Percentiles rank a stretch among this genome's conserved stretches.
These are phyloP conservation scores for Tulasnella sp. DNA, from an alignment of 768 basidiomycete genomes.

Conservation along the genomic window DNA sequence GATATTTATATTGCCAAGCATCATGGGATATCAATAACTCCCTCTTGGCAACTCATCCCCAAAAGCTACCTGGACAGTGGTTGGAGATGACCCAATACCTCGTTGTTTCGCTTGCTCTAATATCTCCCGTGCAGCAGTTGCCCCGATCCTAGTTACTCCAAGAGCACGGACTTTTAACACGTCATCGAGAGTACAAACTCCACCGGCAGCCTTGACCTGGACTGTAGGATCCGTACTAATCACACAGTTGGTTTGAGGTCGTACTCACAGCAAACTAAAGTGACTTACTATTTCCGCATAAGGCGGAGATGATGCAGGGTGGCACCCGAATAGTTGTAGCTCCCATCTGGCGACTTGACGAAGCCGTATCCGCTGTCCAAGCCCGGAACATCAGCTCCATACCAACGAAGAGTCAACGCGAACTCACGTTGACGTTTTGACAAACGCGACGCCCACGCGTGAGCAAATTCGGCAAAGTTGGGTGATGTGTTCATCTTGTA, in stretches of 20 bases:
- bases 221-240: slow-evolving; percentile 6
- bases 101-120: slow-evolving; percentile 17
- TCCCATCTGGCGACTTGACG: slow-evolving; percentile 18
- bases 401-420: neutral
- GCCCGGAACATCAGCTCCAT: neutral
- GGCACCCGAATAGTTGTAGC: slow-evolving; percentile 18
- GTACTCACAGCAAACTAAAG: neutral
- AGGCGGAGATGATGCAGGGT: slow-evolving; percentile 18
- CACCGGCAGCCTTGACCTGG: slow-evolving; percentile 21
- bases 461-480: slow-evolving; percentile 20
- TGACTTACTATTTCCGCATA: slow-evolving; percentile 18
- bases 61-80: slow-evolving; percentile 18
- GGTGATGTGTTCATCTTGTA: slow-evolving; percentile 18
- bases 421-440: slow-evolving; percentile 19
- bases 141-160: slow-evolving; percentile 18
- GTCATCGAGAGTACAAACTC: slow-evolving; percentile 20
- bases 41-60: too few relatives aligned
- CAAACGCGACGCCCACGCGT: slow-evolving; percentile 17
- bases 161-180: slow-evolving; percentile 18
- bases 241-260: neutral
- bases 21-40: too few relatives aligned
- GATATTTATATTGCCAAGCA: too few relatives aligned
- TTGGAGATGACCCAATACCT: slow-evolving; percentile 16
- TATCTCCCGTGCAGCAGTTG: slow-evolving; percentile 18
- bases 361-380: slow-evolving; percentile 18